Conservation (phyloP, 495 filamentous ascomycete genomes). For the Penicillium desertorum region DNA sequence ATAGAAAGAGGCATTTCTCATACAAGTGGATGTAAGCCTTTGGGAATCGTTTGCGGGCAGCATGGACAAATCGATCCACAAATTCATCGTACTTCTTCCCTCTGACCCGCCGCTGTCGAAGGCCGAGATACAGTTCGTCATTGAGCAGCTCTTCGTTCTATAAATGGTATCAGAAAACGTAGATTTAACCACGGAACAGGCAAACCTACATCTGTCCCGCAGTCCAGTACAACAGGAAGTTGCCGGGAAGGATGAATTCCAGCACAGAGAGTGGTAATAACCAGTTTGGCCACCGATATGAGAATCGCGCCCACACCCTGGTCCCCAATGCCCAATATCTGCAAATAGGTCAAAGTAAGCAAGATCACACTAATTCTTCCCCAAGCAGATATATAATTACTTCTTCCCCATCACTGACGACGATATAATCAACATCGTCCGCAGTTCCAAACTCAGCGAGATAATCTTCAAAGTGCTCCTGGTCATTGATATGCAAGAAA, state of each 20-base stretch:
- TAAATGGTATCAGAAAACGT: conserved; percentile 10
- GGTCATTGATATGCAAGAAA: conserved; percentile 53
- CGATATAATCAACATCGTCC: conserved; percentile 86
- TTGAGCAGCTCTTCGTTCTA: conserved; percentile 71
- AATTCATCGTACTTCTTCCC: conserved; percentile 79
- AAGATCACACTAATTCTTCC: conserved; percentile 43
- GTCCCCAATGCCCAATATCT: conserved; percentile 88
- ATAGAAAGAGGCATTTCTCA: conserved; percentile 7
- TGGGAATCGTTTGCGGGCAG: conserved; percentile 67
- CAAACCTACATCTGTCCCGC: conserved; percentile 66
- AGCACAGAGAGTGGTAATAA: conserved; percentile 78
- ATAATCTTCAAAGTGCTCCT: conserved; percentile 58
- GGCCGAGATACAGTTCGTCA: conserved; percentile 80
- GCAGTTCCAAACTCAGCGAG: conserved; percentile 64
- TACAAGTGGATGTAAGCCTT: conserved; percentile 82
- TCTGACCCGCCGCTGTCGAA: conserved; percentile 61
- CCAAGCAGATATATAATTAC: conserved; percentile 42
- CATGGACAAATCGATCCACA: conserved; percentile 70
- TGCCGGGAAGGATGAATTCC: conserved; percentile 80
- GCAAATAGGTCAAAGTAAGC: conserved; percentile 20
- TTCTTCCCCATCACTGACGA: conserved; percentile 77
- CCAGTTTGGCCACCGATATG: conserved; percentile 81
- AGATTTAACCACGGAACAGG: background rate
- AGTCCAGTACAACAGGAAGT: conserved; percentile 82
- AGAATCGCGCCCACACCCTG: conserved; percentile 88